phyloP scores from a whole-genome alignment of 2,329 filamentous ascomycete species.

The Camptophora hylomeconis region DNA sequence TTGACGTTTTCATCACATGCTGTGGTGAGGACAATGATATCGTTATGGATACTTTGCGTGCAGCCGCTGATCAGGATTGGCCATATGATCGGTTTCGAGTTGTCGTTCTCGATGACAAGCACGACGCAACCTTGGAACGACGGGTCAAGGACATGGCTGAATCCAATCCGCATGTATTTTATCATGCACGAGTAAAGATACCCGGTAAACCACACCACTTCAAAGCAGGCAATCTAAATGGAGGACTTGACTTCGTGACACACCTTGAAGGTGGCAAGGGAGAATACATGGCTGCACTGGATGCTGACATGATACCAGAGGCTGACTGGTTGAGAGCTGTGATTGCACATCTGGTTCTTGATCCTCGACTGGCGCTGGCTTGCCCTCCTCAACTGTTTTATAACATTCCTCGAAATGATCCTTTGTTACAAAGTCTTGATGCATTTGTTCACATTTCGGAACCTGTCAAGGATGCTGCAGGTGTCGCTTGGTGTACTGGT shows the following conservation, averaged over 20 bases:
- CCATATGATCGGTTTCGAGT: slow-evolving; percentile 39
- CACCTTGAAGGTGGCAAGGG: slow-evolving; percentile 11
- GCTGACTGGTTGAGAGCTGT: slow-evolving; percentile 18
- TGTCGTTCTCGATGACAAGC: slow-evolving; percentile 38
- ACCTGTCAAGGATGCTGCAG: slow-evolving; percentile 18
- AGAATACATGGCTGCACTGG: slow-evolving; percentile 18
- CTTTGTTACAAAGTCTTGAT: slow-evolving; percentile 15
- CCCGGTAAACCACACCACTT: slow-evolving; percentile 16
- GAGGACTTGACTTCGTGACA: slow-evolving; percentile 11
- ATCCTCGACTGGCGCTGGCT: slow-evolving; percentile 14
- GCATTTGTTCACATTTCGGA: slow-evolving; percentile 16
- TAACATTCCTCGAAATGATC: slow-evolving; percentile 17
- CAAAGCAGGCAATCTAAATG: slow-evolving; percentile 18
- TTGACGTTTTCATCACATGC: slow-evolving; percentile 45
- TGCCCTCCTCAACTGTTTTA: slow-evolving; percentile 19
- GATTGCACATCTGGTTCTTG: slow-evolving; percentile 15
- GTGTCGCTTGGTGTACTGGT: slow-evolving; percentile 19
- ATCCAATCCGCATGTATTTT: slow-evolving; percentile 24
- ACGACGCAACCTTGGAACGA: slow-evolving; percentile 25
- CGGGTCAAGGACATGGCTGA: slow-evolving; percentile 24
- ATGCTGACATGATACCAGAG: slow-evolving; percentile 22
- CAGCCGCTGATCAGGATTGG: slow-evolving; percentile 40
- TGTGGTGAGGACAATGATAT: slow-evolving; percentile 43
- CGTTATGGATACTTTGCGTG: slow-evolving; percentile 41
- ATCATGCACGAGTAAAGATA: slow-evolving; percentile 28